Evolutionary conservation across 371 early-diverging fungal species (phyloP).

Genomic region (Mortierella sp.): DNA sequence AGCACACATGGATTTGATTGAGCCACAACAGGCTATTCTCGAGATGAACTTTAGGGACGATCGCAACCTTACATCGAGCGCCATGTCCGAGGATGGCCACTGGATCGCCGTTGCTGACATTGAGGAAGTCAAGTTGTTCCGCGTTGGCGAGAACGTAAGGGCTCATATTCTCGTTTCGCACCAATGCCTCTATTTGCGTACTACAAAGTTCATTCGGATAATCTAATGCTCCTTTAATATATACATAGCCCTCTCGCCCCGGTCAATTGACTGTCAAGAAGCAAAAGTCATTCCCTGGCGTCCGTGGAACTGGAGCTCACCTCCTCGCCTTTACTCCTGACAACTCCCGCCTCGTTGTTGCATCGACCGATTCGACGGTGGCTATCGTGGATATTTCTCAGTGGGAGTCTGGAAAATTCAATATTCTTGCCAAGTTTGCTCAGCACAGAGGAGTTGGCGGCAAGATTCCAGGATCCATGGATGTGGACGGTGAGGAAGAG

Average conservation of each 20-base stretch:
- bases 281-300: conserved; percentile 60
- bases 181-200: background rate
- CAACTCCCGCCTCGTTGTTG: conserved; percentile 72
- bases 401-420: conserved; percentile 67
- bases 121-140: conserved; percentile 79
- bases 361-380: conserved; percentile 75
- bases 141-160: conserved; percentile 68
- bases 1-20: conserved; percentile 65
- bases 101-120: conserved; percentile 91
- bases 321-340: conserved; percentile 80
- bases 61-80: conserved; percentile 76
- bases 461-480: conserved; percentile 35
- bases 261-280: conserved; percentile 69
- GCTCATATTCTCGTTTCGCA: background rate
- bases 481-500: conserved; percentile 65
- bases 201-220: background rate
- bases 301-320: conserved; percentile 69
- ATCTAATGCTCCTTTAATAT: background rate
- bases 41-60: conserved; percentile 74
- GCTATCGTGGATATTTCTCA: conserved; percentile 71
- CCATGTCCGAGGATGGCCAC: conserved; percentile 86
- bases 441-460: conserved; percentile 69
- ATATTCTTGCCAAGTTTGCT: conserved; percentile 69
- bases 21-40: conserved; percentile 74
- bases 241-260: conserved; percentile 51